Evolutionary conservation across 177 flowering plant species (phyloP).

Genomic region (Telopea speciosissima): DNA sequence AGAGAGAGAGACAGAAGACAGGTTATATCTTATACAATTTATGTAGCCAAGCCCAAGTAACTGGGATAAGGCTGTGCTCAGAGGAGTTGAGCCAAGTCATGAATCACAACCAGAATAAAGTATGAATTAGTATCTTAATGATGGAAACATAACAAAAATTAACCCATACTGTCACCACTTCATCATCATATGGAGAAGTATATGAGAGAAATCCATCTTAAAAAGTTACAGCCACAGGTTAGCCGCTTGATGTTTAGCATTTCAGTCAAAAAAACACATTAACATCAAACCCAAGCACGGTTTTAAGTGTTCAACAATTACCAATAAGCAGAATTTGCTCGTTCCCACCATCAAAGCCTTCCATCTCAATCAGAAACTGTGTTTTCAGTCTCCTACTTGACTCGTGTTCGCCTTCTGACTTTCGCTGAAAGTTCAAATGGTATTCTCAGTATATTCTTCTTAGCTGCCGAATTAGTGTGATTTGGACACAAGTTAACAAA

Average conservation of each 20-base stretch:
- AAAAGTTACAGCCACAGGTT: too few relatives aligned
- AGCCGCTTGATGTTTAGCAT: not conserved
- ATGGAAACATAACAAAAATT: too few relatives aligned
- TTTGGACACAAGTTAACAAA: not conserved
- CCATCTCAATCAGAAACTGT: constrained; percentile 99
- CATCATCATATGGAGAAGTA: too few relatives aligned
- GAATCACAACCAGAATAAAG: too few relatives aligned
- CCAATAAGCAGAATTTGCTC: constrained; percentile 97
- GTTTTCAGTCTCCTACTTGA: constrained; percentile 96
- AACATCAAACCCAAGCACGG: not conserved
- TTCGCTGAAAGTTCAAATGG: constrained; percentile 56
- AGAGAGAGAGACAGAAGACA: too few relatives aligned
- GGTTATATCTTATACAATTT: too few relatives aligned
- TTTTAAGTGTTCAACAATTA: constrained; percentile 18
- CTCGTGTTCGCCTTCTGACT: constrained; percentile 99
- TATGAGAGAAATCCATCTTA: too few relatives aligned
- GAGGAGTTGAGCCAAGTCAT: too few relatives aligned
- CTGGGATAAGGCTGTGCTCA: too few relatives aligned
- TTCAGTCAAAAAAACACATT: not conserved
- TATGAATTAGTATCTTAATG: too few relatives aligned
- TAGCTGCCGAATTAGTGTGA: not conserved
- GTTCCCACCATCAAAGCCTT: constrained; percentile 92
- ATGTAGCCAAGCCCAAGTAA: too few relatives aligned
- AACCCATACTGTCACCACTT: too few relatives aligned
- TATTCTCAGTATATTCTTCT: constrained; percentile 5